Evolutionary conservation across 1,284 basidiomycete genomes (phyloP), one percentile per base, ranked within the genome.

Genomic region (Naganishia cerealis): DNA sequence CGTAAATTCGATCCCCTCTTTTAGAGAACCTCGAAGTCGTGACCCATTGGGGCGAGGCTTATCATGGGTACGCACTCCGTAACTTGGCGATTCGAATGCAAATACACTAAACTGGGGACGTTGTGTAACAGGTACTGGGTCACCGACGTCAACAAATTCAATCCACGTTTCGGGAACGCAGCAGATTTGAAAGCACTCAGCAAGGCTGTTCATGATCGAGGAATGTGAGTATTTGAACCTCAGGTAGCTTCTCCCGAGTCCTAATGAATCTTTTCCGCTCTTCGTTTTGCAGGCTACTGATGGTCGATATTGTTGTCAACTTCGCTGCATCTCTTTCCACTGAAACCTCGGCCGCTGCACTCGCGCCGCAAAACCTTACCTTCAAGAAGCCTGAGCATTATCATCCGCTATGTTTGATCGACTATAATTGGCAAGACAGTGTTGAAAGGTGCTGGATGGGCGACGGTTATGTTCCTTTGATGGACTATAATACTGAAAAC

Each of bases 301-400:
- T 91, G 90, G 86, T 90, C 69, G 89, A 91, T 75, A 81, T 91
- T 57, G 89, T 90, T 43, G 85, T 89, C 38, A 90, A 91, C 79
- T 63, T 63, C 38, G 69, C 71, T 1, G 70, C 72, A 0, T 75
- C 75, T 12, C 53, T 72, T 53, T 80, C 76, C 74, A 78, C 75
- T 29, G 72, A 78, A 24, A 63, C 21, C 2, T 63, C 61, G 1
- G 61, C 52, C 18, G 36, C 50, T 6, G 21, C 61, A 0, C 50
- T 63, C 16, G 39, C 50, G 3, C 21, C 36, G 9, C 61, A 63
- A 24, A 53, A 29, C 24, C 21, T 63, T 8, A 63, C 61, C 2
- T 63, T 63, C 38, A 54, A 53, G 21, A 65, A 68, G 24, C 73
- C 77, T 9, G 72, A 73, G 0, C 56, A 78, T 18, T 90, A 88